Conservation (phyloP, 352 stramenopile species). For the Phytophthora pinifolia region DNA sequence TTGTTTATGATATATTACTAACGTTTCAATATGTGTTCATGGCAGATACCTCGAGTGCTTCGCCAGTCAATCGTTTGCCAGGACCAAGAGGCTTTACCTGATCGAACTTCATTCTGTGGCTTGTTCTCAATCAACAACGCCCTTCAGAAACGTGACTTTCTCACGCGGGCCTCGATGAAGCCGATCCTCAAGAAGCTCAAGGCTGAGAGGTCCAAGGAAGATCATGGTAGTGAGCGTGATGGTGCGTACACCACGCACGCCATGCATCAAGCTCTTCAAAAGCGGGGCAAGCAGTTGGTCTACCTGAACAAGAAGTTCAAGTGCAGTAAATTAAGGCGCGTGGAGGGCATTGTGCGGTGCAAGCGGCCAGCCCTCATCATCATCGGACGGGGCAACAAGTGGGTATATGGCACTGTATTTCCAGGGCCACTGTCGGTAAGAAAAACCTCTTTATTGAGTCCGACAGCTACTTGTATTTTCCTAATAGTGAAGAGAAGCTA, state of each 20-base stretch:
- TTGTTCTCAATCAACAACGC: constrained; percentile 12
- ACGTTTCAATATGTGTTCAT: neutral
- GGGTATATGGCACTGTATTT: constrained; percentile 4
- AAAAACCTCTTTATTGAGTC: constrained; percentile 17
- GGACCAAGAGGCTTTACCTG: constrained; percentile 10
- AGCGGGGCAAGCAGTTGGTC: constrained; percentile 1
- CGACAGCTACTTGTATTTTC: constrained; percentile 9
- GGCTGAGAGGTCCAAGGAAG: neutral
- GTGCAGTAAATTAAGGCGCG: neutral
- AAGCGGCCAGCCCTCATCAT: neutral
- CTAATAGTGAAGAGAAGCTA: constrained; percentile 3
- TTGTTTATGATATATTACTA: no score
- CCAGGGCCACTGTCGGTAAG: neutral
- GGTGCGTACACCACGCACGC: constrained; percentile 7
- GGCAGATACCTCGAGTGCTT: neutral
- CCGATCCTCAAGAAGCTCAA: neutral
- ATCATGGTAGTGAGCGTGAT: constrained; percentile 3
- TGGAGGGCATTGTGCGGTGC: neutral
- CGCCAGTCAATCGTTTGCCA: constrained; percentile 3
- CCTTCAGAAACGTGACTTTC: constrained; percentile 9
- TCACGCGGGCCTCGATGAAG: constrained; percentile 2
- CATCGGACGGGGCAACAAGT: constrained; percentile 1
- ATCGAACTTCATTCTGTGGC: constrained; percentile 8
- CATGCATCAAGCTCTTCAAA: constrained; percentile 9
- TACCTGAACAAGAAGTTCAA: constrained; percentile 12